Percentiles rank a stretch among this genome's conserved stretches.
Conservation (phyloP, 441 rosid species). For the Kokia cookei region DNA sequence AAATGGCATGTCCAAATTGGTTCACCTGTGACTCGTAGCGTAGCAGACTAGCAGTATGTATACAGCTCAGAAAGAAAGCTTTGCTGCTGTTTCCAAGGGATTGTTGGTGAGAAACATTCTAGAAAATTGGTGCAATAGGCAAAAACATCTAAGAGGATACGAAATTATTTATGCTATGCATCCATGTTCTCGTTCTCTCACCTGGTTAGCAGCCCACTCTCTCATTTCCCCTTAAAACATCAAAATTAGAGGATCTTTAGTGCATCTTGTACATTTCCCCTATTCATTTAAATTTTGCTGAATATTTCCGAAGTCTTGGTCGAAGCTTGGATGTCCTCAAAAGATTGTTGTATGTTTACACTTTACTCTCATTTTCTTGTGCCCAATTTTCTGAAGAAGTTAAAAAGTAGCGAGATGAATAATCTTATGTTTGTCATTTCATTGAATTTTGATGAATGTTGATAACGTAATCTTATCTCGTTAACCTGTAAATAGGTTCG, state of each 20-base stretch:
- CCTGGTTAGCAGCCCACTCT: not conserved
- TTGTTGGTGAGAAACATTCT: not conserved
- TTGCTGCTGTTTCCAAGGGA: not conserved
- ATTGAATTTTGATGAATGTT: not conserved
- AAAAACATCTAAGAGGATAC: not conserved
- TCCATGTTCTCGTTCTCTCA: no score
- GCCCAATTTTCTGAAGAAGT: no score
- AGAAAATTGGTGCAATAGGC: not conserved
- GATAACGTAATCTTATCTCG: not conserved
- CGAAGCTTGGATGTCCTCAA: no score
- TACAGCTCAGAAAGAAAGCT: not conserved
- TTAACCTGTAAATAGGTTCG: slow-evolving; percentile 46
- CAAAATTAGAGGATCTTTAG: no score
- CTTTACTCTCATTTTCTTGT: no score
- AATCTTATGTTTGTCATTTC: no score
- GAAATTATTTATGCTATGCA: not conserved
- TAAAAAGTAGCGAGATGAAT: no score
- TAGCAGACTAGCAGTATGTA: not conserved
- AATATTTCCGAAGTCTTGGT: no score
- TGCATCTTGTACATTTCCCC: no score
- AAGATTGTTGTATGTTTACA: no score
- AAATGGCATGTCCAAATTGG: not conserved
- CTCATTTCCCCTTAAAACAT: not conserved
- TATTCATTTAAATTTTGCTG: no score
- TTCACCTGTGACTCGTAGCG: not conserved